Evolutionary conservation across 495 filamentous ascomycete genomes (phyloP).

Genomic region (Venustampulla echinocandica): DNA sequence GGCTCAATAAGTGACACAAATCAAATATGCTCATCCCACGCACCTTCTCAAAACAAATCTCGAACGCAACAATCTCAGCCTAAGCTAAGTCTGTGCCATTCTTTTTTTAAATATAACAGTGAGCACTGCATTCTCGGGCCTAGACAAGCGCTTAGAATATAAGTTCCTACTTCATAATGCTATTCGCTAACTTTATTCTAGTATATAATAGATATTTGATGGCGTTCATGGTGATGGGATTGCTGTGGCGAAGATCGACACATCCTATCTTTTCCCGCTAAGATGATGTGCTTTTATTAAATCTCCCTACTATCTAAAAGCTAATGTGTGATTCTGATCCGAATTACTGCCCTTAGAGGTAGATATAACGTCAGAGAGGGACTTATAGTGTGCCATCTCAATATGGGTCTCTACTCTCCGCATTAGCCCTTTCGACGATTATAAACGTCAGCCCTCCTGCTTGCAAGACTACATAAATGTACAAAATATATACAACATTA

Average conservation of each 20-base stretch:
- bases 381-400: conserved; percentile 5
- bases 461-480: no score
- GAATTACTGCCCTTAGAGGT: conserved; percentile 51
- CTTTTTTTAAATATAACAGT: conserved; percentile 47
- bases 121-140: conserved; percentile 59
- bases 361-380: no score
- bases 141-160: conserved; percentile 44
- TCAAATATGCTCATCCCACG: conserved; percentile 53
- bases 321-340: conserved; percentile 47
- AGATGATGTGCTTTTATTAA: conserved; percentile 38
- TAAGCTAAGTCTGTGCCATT: conserved; percentile 47
- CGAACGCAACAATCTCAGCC: conserved; percentile 58
- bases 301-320: conserved; percentile 41
- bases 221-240: conserved; percentile 57
- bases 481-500: no score
- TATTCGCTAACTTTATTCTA: conserved; percentile 56
- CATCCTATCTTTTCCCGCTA: conserved; percentile 47
- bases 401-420: no score
- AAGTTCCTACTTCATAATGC: conserved; percentile 60
- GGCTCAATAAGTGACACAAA: no score
- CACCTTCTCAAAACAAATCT: conserved; percentile 46
- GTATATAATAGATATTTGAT: no score
- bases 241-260: conserved; percentile 38
- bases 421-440: not conserved
- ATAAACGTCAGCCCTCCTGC: no score